phyloP scores from a whole-genome alignment of 768 basidiomycete genomes.

The Mycena alexandri region DNA sequence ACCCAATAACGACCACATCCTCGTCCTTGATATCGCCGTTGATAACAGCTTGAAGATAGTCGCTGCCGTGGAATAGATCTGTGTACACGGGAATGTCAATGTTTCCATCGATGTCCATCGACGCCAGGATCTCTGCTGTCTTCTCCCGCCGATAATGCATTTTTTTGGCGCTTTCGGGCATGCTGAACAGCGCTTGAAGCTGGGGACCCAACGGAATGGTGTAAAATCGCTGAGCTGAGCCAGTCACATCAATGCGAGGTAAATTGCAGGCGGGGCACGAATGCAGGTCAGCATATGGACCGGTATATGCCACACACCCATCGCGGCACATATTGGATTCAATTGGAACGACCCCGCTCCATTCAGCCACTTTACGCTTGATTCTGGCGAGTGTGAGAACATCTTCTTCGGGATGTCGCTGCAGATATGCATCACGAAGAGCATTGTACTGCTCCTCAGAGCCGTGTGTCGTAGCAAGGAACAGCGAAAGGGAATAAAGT shows the following conservation, averaged over 20 bases:
- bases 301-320: constrained; percentile 44
- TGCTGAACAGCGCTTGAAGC: constrained; percentile 46
- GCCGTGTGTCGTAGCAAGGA: neutral
- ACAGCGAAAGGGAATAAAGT: neutral
- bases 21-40: neutral
- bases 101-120: neutral
- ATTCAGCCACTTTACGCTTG: constrained; percentile 16
- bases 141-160: constrained; percentile 23
- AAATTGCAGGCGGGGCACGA: constrained; percentile 44
- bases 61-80: neutral
- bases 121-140: neutral
- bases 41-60: neutral
- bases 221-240: constrained; percentile 29
- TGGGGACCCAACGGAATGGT: constrained; percentile 53
- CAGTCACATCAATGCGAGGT: constrained; percentile 39
- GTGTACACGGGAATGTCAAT: neutral
- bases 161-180: constrained; percentile 32
- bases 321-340: constrained; percentile 43
- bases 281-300: constrained; percentile 30
- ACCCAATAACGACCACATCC: neutral
- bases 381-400: neutral
- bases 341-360: constrained; percentile 40
- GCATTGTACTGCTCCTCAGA: neutral
- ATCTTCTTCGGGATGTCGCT: neutral
- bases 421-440: neutral